These are phyloP conservation scores for Mycena epipterygia DNA, from an alignment of 768 basidiomycete genomes.

Conservation along the genomic window DNA sequence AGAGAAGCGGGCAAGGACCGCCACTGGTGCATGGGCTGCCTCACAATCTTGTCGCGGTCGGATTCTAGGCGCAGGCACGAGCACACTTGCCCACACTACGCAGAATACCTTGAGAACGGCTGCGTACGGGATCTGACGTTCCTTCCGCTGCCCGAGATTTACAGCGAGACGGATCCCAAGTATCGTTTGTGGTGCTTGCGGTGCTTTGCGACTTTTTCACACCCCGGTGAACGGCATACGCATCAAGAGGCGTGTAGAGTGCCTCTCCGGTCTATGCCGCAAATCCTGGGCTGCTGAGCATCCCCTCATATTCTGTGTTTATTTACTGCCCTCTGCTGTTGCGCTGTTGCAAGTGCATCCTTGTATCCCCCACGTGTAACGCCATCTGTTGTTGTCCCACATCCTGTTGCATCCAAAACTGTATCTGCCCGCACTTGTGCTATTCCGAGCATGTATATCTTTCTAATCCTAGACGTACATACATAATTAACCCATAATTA, in stretches of 20 bases:
- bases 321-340: background rate
- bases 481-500: background rate
- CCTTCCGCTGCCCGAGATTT: conserved; percentile 21
- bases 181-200: conserved; percentile 10
- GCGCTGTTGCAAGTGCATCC: too few relatives aligned
- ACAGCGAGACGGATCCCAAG: background rate
- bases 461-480: background rate
- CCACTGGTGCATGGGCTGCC: conserved; percentile 23
- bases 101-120: background rate
- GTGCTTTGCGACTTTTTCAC: background rate
- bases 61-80: conserved; percentile 24
- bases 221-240: background rate
- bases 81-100: background rate
- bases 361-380: background rate
- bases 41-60: conserved; percentile 6
- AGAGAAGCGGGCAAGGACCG: background rate
- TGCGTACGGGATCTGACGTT: background rate
- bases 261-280: background rate
- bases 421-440: background rate
- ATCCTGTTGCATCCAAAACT: background rate
- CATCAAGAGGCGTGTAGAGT: background rate
- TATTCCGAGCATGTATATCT: background rate
- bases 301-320: background rate
- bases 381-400: background rate
- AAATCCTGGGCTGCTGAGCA: background rate